Evolutionary conservation across 345 rosid genomes (phyloP).

Genomic region (Ceriops tagal): DNA sequence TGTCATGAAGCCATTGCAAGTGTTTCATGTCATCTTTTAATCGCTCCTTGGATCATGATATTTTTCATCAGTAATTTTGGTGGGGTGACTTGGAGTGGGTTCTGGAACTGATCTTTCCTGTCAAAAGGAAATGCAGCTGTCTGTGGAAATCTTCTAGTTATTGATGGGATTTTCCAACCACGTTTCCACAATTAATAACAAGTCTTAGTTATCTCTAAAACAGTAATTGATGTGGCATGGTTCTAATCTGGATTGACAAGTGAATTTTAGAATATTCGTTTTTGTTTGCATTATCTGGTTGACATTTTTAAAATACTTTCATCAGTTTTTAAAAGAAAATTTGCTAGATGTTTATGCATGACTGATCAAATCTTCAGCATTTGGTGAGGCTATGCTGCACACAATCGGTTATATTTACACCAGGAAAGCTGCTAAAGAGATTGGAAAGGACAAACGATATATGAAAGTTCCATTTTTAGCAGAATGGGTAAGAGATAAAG

Average conservation of each 20-base stretch:
- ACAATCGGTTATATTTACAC: conserved; percentile 91
- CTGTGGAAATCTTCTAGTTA: no score
- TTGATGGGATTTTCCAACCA: no score
- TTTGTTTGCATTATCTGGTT: neutral
- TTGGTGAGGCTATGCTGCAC: conserved; percentile 97
- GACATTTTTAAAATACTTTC: neutral
- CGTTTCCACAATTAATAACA: no score
- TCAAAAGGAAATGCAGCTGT: neutral
- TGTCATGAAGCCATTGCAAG: neutral
- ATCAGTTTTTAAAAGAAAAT: neutral
- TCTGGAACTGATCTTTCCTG: neutral
- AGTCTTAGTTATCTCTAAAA: no score
- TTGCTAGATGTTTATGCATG: neutral
- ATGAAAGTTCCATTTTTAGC: conserved; percentile 95
- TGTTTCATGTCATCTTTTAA: neutral
- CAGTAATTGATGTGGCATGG: neutral
- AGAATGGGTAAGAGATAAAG: conserved; percentile 98
- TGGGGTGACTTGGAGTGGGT: neutral
- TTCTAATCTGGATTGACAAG: no score
- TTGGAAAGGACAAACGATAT: conserved; percentile 77
- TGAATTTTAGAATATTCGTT: neutral
- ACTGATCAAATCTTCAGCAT: conserved; percentile 43
- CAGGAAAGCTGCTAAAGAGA: conserved; percentile 82
- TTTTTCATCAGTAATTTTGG: no score
- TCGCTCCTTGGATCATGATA: neutral